phyloP scores from a whole-genome alignment of 2,329 filamentous ascomycete genomes.

The Lecanosticta acicola region DNA sequence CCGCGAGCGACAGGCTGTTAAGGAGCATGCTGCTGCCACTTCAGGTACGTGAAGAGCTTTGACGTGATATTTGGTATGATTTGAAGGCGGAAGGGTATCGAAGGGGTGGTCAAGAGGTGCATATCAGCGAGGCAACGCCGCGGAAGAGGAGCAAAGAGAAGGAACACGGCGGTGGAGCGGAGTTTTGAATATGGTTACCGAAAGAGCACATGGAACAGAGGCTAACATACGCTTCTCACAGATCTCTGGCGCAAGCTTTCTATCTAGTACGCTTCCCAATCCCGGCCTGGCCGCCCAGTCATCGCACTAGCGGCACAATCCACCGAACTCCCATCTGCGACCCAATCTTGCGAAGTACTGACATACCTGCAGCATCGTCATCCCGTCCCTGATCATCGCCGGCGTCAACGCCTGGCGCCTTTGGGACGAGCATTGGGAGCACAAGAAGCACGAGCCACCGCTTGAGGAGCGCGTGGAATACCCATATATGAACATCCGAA shows the following conservation, averaged over 20 bases:
- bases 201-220: neutral
- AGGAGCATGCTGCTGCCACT: slow-evolving; percentile 80
- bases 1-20: slow-evolving; percentile 82
- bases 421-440: slow-evolving; percentile 96
- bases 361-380: slow-evolving; percentile 46
- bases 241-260: slow-evolving; percentile 95
- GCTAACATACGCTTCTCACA: slow-evolving; percentile 35
- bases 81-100: neutral
- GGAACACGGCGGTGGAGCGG: neutral
- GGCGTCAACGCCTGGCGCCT: slow-evolving; percentile 80
- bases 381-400: slow-evolving; percentile 67
- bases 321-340: neutral
- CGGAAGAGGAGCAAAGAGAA: neutral
- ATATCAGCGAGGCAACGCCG: neutral
- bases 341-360: slow-evolving; percentile 7
- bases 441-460: slow-evolving; percentile 78
- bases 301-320: no score
- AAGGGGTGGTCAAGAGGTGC: neutral
- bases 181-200: neutral
- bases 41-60: slow-evolving; percentile 59
- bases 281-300: slow-evolving; percentile 1
- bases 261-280: slow-evolving; percentile 69
- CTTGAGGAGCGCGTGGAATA: slow-evolving; percentile 90
- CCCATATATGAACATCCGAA: slow-evolving; percentile 94
- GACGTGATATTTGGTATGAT: neutral